A percentile compares a stretch with the other conserved stretches of the same genome.
Evolutionary conservation across 2,329 filamentous ascomycete genomes (phyloP).

Genomic region (Aspergillus arachidicola): DNA sequence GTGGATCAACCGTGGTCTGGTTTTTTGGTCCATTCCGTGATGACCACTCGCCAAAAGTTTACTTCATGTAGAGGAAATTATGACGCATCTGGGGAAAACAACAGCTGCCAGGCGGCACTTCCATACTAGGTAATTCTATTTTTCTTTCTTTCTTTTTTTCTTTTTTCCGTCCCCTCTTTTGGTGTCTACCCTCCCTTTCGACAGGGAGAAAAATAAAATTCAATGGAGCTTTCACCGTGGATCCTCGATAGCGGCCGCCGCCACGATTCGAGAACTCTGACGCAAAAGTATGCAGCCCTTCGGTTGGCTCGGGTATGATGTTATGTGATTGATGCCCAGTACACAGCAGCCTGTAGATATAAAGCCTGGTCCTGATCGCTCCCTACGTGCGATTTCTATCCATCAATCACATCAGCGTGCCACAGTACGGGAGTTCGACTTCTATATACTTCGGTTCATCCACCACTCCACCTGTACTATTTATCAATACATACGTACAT

Average conservation of each 20-base stretch:
- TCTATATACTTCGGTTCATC: neutral
- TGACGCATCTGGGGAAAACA: slow-evolving; percentile 34
- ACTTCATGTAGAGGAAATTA: slow-evolving; percentile 23
- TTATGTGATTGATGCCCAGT: slow-evolving; percentile 4
- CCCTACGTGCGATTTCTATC: neutral
- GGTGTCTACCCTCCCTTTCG: neutral
- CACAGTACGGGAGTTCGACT: neutral
- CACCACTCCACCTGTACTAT: neutral
- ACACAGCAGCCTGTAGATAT: slow-evolving; percentile 6
- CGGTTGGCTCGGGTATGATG: slow-evolving; percentile 11
- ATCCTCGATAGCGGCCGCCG: slow-evolving; percentile 9
- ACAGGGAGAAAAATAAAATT: neutral
- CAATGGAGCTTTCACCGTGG: slow-evolving; percentile 7
- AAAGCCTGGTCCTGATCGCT: slow-evolving; percentile 5
- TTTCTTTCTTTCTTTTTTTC: neutral
- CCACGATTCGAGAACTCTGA: slow-evolving; percentile 17
- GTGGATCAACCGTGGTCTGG: slow-evolving; percentile 5
- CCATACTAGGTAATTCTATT: neutral
- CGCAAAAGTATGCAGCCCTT: slow-evolving; percentile 10
- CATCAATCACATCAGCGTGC: neutral
- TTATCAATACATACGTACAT: neutral
- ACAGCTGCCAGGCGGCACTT: neutral
- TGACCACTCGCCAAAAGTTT: neutral
- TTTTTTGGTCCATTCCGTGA: neutral
- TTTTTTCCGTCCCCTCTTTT: neutral